Base-by-base conservation (phyloP, 495 filamentous ascomycete genomes). In the Trypethelium eluteriae region DNA sequence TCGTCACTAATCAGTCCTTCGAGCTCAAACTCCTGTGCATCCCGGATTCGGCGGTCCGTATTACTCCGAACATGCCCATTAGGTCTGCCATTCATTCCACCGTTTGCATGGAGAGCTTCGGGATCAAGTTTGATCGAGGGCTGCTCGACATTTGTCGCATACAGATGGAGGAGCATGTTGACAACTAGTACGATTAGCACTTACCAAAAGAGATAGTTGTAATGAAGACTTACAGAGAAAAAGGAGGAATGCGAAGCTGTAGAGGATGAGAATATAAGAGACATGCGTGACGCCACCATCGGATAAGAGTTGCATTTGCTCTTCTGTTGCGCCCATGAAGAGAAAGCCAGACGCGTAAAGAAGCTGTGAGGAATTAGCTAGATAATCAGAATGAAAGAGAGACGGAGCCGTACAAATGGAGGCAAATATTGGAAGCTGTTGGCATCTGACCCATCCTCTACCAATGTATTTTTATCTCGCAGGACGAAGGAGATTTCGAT, bases 311-410 rank as follows among this genome's bases (percentile, higher is more conserved):
- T 81, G 72, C 89, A 98, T 93, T 74, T 98, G 93, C 75, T 98
- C 93, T 76, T 98, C 94, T 2, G 90, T 97, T 35, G 95, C 94
- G 62, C 90, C 88, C 92, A 97, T 95, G 81, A 98, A 98, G 64
- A 97, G 83, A 78, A 98, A 95, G 38, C 94, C 94, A 3, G 94
- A 92, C 49, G 94, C 92, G 72, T 89, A 96, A 25, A 98, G 85
- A 32, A 98, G 84, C 91, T 96, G 64, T 34, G n/a, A 38, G 7
- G 2, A 35, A 36, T 59, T 14, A 59, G 53, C 53, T 10, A 3
- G 6, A 59, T 35, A 7, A 35, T 32, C 5, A 7, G 18, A 34
- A 36, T 59, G 5, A 32, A 59, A 32, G 32, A 32, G 36, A 7
- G 34, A 36, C 32, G n/a, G 18, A 47, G 41, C 85, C 91, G 84